Evolutionary conservation across 1,139 yeast species (phyloP), one percentile per base, ranked within the genome.

Genomic region (Magnusiomyces sp.): DNA sequence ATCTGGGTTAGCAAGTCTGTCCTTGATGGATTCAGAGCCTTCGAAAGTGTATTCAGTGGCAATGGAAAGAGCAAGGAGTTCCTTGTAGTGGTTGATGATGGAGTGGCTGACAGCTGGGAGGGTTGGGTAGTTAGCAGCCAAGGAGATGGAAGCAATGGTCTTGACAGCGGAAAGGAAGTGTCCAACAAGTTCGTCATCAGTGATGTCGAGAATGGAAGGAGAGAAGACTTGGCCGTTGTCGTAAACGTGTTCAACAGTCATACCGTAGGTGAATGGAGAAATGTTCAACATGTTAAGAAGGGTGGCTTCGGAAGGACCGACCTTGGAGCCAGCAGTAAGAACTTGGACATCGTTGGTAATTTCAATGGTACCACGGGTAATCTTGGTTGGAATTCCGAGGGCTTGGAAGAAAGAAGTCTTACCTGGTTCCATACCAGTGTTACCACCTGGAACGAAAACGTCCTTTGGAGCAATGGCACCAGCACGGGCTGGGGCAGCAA

Each of bases 391-490:
- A 71, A 92, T 97, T 87, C 97, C 97, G 70, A 92, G 84, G 72
- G 99, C 98, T 83, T 92, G 99, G 97, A 92, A 92, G 95, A 92
- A 92, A 72, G 98, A 92, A 71, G 99, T 92, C 89, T 92, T 92
- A 83, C 97, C 97, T 75, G 99, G 99, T 80, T 92, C 98, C 96
- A 94, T 90, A 85, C 98, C 97, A 67, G 99, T 92, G 96, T 92
- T 94, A 77, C 95, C 95, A 67, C 97, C 97, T 73, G 95, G 95
- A 66, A 92, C 85, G 83, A 82, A 87, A 70, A 92, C 97, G 70
- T 90, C 97, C 72, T 74, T 83, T 74, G 97, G 98, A 69, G 99
- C 97, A 71, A 89, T 72, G 71, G 97, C 98, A 89, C 98, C 98
- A 63, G 98, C 95, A 79, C 90, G 90, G 69, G 99, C 99, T 75